phyloP scores from a whole-genome alignment of 352 stramenopile species.

The Phytophthora syringae region DNA sequence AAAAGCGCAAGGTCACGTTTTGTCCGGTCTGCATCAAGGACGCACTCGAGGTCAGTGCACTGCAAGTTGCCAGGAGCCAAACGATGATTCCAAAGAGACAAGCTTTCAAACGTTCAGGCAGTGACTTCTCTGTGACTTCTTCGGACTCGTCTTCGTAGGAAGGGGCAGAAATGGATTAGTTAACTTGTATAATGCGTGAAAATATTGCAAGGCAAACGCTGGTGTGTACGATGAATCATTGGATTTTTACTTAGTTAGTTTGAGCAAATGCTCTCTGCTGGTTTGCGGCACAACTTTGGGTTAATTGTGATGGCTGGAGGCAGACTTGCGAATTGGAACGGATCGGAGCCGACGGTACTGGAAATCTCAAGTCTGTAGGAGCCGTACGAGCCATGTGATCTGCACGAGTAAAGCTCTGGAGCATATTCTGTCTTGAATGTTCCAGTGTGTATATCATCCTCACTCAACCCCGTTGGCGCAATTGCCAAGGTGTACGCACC shows the following conservation, averaged over 20 bases:
- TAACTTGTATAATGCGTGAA: conserved; percentile 15
- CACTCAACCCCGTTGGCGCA: conserved; percentile 30
- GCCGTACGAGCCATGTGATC: conserved; percentile 23
- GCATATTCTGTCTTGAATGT: conserved; percentile 25
- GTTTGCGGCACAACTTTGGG: conserved; percentile 13
- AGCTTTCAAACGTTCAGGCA: conserved; percentile 13
- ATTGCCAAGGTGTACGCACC: conserved; percentile 51
- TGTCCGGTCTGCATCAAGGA: conserved; percentile 53
- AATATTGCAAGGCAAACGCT: too few relatives aligned
- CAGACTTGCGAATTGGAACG: conserved; percentile 23
- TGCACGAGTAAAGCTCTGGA: conserved; percentile 37
- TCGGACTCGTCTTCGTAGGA: conserved; percentile 17
- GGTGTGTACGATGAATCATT: too few relatives aligned
- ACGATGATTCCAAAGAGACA: conserved; percentile 13
- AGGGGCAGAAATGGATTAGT: conserved; percentile 2
- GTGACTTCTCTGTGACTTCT: conserved; percentile 34
- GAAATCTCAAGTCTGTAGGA: conserved; percentile 44
- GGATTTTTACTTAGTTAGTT: too few relatives aligned
- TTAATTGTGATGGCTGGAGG: conserved; percentile 21
- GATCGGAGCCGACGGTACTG: conserved; percentile 29
- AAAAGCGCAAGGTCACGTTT: conserved; percentile 54
- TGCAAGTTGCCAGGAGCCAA: conserved; percentile 34
- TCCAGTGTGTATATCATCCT: conserved; percentile 29
- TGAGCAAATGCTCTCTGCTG: conserved; percentile 23
- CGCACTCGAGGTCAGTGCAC: conserved; percentile 28